Evolutionary conservation across 345 rosid species (phyloP).

Genomic region (Salix arbutifolia): DNA sequence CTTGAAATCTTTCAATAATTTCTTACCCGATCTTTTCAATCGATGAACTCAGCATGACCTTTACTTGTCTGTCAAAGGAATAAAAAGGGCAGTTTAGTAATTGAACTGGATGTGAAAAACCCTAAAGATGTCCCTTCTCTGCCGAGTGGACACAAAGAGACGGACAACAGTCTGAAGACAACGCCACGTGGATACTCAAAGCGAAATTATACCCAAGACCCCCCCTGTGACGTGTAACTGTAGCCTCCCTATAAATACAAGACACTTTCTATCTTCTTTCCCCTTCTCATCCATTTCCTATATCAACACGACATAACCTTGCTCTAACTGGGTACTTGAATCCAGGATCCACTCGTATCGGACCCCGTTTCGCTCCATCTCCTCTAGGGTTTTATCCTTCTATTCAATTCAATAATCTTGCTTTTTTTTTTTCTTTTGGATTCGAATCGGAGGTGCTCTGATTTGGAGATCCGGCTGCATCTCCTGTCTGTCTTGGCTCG

Average conservation of each 20-base stretch:
- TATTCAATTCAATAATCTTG: background rate
- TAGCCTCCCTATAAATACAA: conserved; percentile 47
- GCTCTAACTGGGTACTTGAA: background rate
- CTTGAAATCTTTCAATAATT: too few species aligned
- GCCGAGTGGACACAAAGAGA: conserved; percentile 20
- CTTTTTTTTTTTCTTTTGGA: background rate
- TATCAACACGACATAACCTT: too few species aligned
- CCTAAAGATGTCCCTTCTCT: background rate
- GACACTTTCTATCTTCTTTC: too few species aligned
- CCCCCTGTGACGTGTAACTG: conserved; percentile 42
- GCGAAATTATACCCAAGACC: conserved; percentile 9
- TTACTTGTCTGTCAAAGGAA: too few species aligned
- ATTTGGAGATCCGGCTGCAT: conserved; percentile 46
- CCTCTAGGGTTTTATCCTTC: conserved; percentile 31
- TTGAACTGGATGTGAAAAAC: background rate
- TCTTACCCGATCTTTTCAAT: too few species aligned
- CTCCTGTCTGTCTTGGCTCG: conserved; percentile 88
- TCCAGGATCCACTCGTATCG: conserved; percentile 11
- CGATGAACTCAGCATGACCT: too few species aligned
- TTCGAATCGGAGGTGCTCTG: conserved; percentile 9
- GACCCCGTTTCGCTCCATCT: background rate
- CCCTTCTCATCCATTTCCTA: too few species aligned
- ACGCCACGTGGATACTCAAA: conserved; percentile 36
- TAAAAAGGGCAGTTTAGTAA: conserved; percentile 9
- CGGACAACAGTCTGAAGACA: conserved; percentile 10